Base-by-base conservation (phyloP, 495 filamentous ascomycete species). In the Lentithecium fluviatile region DNA sequence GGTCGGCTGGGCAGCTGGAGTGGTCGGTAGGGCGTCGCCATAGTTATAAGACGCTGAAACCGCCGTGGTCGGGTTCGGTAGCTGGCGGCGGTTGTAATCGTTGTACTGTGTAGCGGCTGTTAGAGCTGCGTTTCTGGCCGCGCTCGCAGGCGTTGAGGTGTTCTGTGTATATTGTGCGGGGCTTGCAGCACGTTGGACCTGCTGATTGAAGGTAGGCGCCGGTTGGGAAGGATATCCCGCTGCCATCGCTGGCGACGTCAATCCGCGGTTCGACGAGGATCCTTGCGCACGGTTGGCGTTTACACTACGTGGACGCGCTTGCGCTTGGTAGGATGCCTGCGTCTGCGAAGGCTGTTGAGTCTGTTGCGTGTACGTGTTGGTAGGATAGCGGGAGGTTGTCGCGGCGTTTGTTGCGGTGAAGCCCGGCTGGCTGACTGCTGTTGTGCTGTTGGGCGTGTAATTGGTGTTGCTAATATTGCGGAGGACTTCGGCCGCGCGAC, bases 391-490 rank as follows among this genome's bases (percentile, higher is more conserved):
- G 15, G 4, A 36, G 20, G 52, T 5, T 20, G 56, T 51, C 20
- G 56, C 50, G 7, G 52, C 21, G 23, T 58, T 60, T 2, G 65
- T 48, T 1, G 60, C 36, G 10, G 60, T 60, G 56, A 64, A 53
- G 11, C 56, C 52, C 3, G 60, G 8, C 10, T 37, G 34, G 12
- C 26, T 60, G 1, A 54, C 51, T 17, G 51, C 45, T 21, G 26
- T 20, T 20, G 20, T 20, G 13, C 21, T 21, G 19, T 20, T 57
- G 2, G 55, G 20, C 11, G 25, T 46, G 43, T 65, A 58, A 37
- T 56, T 46, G n/a, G 57, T 59, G 36, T 65, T 69, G 54, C 66
- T 69, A 40, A 69, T 52, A 34, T 65, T 65, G 24, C 48, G 58
- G 36, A 65, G 50, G 2, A 60, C 56, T 48, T 69, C 62, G 15